Conservation (phyloP, 2,329 filamentous ascomycete genomes). For the Ustulina deusta region DNA sequence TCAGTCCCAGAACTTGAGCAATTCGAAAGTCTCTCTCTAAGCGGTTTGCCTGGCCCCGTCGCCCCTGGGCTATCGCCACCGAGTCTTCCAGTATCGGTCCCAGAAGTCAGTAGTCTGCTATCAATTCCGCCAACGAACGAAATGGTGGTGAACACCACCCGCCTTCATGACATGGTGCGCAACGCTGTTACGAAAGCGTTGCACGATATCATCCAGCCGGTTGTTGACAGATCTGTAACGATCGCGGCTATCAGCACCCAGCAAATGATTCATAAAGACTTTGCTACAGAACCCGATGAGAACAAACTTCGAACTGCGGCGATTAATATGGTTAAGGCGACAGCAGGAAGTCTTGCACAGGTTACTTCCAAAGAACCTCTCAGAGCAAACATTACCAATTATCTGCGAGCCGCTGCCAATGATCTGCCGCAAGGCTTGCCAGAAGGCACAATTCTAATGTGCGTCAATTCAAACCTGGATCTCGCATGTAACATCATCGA, state of each 20-base stretch:
- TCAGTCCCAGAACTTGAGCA: conserved; percentile 77
- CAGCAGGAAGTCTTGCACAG: conserved; percentile 91
- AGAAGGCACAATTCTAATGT: conserved; percentile 97
- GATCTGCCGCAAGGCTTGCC: conserved; percentile 85
- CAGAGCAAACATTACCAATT: conserved; percentile 96
- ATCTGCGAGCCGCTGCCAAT: conserved; percentile 79
- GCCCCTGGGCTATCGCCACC: conserved; percentile 81
- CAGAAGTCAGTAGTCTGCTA: conserved; percentile 83
- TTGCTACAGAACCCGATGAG: conserved; percentile 91
- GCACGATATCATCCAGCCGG: conserved; percentile 95
- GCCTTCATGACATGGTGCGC: conserved; percentile 81
- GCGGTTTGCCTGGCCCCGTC: conserved; percentile 75
- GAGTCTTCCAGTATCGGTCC: conserved; percentile 81
- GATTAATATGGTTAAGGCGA: conserved; percentile 93
- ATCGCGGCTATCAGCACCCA: conserved; percentile 97
- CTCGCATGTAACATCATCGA: conserved; percentile 94
- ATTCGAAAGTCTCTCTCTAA: conserved; percentile 85
- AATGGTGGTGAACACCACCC: conserved; percentile 77
- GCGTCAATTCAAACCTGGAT: conserved; percentile 97
- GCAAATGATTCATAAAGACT: conserved; percentile 96
- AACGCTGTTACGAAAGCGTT: conserved; percentile 89
- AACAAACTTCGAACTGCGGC: conserved; percentile 87
- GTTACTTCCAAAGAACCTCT: conserved; percentile 99
- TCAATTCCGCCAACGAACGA: conserved; percentile 84
- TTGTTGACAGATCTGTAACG: conserved; percentile 96